A percentile compares a stretch with the other conserved stretches of the same genome.
phyloP scores from a whole-genome alignment of 495 filamentous ascomycete species.

The Hypoxylon rickii region DNA sequence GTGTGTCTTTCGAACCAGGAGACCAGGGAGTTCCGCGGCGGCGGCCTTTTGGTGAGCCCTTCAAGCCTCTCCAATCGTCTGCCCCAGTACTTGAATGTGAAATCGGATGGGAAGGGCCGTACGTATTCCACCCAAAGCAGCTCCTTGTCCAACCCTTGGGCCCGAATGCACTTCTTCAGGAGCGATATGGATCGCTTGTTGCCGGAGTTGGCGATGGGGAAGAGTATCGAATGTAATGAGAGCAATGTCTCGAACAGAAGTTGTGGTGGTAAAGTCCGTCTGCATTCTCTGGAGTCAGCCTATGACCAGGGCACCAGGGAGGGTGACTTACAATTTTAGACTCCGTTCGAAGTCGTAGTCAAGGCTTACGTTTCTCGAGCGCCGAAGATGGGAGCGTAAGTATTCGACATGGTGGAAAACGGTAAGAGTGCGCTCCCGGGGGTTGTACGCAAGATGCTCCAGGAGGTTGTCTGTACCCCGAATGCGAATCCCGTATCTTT shows the following conservation, averaged over 20 bases:
- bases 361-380: constrained; percentile 8
- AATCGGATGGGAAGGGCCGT: constrained; percentile 16
- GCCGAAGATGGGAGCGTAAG: constrained; percentile 22
- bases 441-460: constrained; percentile 29
- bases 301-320: not conserved
- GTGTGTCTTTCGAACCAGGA: constrained; percentile 26
- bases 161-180: constrained; percentile 7
- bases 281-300: not conserved
- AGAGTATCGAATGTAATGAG: constrained; percentile 28
- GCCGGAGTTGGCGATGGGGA: constrained; percentile 14
- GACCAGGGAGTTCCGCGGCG: constrained; percentile 21
- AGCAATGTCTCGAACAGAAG: constrained; percentile 31
- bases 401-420: constrained; percentile 32
- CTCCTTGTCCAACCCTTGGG: constrained; percentile 12
- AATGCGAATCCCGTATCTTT: constrained; percentile 22
- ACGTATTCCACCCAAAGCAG: constrained; percentile 22
- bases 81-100: constrained; percentile 28
- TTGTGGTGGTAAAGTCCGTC: constrained; percentile 26
- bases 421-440: constrained; percentile 8
- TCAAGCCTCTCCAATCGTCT: constrained; percentile 19
- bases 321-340: constrained; percentile 14
- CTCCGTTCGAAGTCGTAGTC: constrained; percentile 19
- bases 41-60: constrained; percentile 17
- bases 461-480: constrained; percentile 27
- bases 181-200: constrained; percentile 21